phyloP scores from a whole-genome alignment of 352 stramenopile genomes.

The Discostella stelligera region DNA sequence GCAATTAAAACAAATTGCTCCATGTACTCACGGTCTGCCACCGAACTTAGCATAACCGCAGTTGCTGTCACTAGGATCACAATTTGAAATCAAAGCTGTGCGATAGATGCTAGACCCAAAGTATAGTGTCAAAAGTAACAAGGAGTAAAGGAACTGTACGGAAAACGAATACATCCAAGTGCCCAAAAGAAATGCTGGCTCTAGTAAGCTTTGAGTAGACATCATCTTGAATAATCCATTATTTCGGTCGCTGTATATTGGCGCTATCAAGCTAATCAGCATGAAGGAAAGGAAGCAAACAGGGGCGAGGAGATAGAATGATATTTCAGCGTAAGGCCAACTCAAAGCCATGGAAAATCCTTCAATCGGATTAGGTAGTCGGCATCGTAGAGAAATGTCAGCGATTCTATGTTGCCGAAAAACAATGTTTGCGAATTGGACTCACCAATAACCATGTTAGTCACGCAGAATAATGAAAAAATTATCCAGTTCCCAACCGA shows the following conservation, averaged over 20 bases:
- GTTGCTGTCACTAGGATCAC: conserved; percentile 8
- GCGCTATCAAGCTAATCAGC: conserved; percentile 47
- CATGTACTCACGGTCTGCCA: conserved; percentile 21
- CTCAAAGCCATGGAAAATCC: conserved; percentile 29
- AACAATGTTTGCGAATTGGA: not conserved
- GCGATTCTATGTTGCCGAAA: not conserved
- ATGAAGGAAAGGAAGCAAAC: conserved; percentile 48
- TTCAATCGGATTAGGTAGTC: not conserved
- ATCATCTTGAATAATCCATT: conserved; percentile 59
- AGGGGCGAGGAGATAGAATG: conserved; percentile 18
- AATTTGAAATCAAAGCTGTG: conserved; percentile 12
- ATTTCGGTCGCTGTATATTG: conserved; percentile 53
- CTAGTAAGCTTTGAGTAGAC: conserved; percentile 48
- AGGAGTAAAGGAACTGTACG: conserved; percentile 50
- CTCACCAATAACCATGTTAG: conserved; percentile 22
- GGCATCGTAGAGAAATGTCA: not conserved
- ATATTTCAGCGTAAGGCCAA: not conserved
- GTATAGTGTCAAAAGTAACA: conserved; percentile 51
- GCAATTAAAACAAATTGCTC: not conserved
- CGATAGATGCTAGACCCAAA: conserved; percentile 38
- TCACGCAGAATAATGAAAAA: conserved; percentile 20
- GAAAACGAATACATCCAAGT: conserved; percentile 49
- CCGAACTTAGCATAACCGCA: conserved; percentile 23
- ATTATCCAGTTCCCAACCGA: conserved; percentile 45
- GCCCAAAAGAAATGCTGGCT: conserved; percentile 45